Percentiles rank a stretch among this genome's conserved stretches.
Conservation (phyloP, 1,139 yeast species). For the Zygosaccharomyces pseudobailii region DNA sequence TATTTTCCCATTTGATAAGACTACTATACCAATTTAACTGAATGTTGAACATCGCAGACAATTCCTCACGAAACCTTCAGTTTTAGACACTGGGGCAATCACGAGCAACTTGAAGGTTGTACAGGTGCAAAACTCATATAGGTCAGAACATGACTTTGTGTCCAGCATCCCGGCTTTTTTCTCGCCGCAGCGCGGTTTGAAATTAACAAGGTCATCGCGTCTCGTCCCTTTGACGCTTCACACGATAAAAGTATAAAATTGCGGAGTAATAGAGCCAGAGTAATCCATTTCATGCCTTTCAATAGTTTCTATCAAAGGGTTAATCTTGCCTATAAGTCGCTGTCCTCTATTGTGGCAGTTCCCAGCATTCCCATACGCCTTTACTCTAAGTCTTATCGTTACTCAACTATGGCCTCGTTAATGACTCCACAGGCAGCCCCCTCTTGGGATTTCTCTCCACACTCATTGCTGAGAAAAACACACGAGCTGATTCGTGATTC, state of each 20-base stretch:
- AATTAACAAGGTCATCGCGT: too few species aligned
- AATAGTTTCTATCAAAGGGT: neutral
- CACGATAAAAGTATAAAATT: neutral
- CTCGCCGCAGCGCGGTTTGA: neutral
- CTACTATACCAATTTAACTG: neutral
- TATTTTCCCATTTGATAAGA: too few species aligned
- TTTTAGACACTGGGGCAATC: neutral
- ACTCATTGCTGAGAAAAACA: conserved; percentile 43
- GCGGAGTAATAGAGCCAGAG: neutral
- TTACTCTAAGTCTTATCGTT: neutral
- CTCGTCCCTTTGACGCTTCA: neutral
- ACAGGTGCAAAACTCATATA: too few species aligned
- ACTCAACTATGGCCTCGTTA: conserved; percentile 8
- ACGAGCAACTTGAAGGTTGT: too few species aligned
- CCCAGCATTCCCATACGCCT: conserved; percentile 11
- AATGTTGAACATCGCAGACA: too few species aligned
- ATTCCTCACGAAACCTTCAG: neutral
- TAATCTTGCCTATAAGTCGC: neutral
- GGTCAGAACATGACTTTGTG: neutral
- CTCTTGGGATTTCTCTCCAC: conserved; percentile 57
- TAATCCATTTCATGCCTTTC: neutral
- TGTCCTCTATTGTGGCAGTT: conserved; percentile 7
- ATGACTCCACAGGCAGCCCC: conserved; percentile 44
- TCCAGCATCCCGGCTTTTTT: neutral
- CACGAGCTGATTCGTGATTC: conserved; percentile 44